Evolutionary conservation across 768 basidiomycete species (phyloP), one percentile per base, ranked within the genome.

Genomic region (Gloeostereum incarnatum): DNA sequence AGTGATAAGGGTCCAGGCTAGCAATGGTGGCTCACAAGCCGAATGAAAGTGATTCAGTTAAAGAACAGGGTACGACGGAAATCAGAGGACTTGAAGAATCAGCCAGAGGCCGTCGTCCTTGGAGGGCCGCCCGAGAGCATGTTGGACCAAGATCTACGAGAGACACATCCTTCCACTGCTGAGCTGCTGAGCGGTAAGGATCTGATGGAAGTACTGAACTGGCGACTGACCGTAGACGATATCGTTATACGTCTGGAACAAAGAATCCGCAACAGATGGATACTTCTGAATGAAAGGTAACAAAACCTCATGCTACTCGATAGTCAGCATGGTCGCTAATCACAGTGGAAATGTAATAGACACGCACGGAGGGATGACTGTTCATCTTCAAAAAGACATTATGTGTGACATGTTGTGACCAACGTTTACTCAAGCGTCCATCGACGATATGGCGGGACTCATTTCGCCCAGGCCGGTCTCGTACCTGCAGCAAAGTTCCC

Each of bases 181-280:
- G 86, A 5, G 75, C 85, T 88, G 26, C 10, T 10, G 33, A 35
- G 19, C 44, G 19, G 26, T n/a, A 14, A 13, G n/a, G 7, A 17
- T 23, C 43, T 17, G 36, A 43, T 22, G 18, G 45, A 24, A 38
- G 26, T 18, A 30, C 31, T 43, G 16, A 11, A 30, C 36, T 35
- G 19, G 29, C 13, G 14, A 42, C 58, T 37, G 36, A 81, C 85
- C 73, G 16, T 75, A 71, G 5, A 71, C 54, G 21, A 88, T 56
- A 42, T 89, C 84, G 52, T 87, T 87, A 59, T 80, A 86, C 1
- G 78, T 67, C 54, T 87, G 84, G 51, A 86, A 83, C 6, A 87
- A 56, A 17, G 70, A 63, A 9, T 77, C 69, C 2, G 77, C 75
- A 11, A 68, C 58, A 18, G 55, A 63, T 24, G 84, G 83, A 48